Percentiles rank a stretch among this genome's conserved stretches.
Conservation (phyloP, 768 basidiomycete genomes). For the Suillus subluteus region DNA sequence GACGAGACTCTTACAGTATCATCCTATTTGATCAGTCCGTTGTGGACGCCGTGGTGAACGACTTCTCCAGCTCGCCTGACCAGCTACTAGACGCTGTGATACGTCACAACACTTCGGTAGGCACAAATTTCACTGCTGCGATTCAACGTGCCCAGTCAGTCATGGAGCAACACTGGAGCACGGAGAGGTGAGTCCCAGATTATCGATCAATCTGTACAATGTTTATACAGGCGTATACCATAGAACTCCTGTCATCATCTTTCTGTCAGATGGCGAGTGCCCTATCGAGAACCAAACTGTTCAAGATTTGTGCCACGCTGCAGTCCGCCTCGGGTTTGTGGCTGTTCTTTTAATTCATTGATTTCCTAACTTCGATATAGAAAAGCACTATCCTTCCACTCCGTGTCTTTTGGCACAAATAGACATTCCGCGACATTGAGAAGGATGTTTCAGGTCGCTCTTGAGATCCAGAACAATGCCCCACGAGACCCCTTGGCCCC, state of each 20-base stretch:
- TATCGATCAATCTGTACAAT: neutral
- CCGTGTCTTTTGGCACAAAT: slow-evolving; percentile 54
- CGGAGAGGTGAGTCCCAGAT: slow-evolving; percentile 42
- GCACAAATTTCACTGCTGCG: slow-evolving; percentile 50
- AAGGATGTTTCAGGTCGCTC: slow-evolving; percentile 55
- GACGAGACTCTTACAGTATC: slow-evolving; percentile 60
- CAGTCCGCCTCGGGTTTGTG: slow-evolving; percentile 48
- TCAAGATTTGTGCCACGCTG: slow-evolving; percentile 44
- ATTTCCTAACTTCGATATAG: slow-evolving; percentile 31
- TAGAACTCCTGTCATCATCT: slow-evolving; percentile 46
- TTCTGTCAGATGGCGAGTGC: slow-evolving; percentile 59
- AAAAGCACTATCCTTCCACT: slow-evolving; percentile 58
- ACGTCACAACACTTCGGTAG: slow-evolving; percentile 27
- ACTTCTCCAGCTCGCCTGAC: slow-evolving; percentile 49
- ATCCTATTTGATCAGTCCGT: slow-evolving; percentile 44
- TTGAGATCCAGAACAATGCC: slow-evolving; percentile 46
- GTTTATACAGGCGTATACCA: slow-evolving; percentile 26
- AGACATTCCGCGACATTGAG: slow-evolving; percentile 32
- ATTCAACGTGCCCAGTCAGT: slow-evolving; percentile 36
- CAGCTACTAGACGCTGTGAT: slow-evolving; percentile 47
- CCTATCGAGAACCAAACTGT: slow-evolving; percentile 38
- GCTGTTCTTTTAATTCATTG: neutral
- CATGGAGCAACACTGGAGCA: slow-evolving; percentile 54
- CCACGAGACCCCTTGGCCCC: slow-evolving; percentile 44
- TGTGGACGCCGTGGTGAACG: slow-evolving; percentile 40